Evolutionary conservation across 73 alveolate genomes (phyloP), one percentile per base, ranked within the genome.

Genomic region (Loxodes magnus): DNA sequence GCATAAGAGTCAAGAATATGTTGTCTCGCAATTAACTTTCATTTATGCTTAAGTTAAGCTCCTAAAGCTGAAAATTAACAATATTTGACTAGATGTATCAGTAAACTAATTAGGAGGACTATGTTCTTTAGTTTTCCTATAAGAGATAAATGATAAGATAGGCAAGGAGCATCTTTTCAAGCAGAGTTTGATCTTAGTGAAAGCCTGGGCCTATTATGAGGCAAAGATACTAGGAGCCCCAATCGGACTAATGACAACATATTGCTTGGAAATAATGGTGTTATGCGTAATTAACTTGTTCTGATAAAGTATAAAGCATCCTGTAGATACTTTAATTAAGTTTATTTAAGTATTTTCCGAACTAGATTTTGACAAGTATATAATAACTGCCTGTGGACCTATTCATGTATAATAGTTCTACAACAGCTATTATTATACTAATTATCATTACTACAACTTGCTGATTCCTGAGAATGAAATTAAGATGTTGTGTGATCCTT

Each of bases 201-300:
- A 86, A 64, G 82, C 92, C 16, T 86, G 97, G 94, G 85, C 85
- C 44, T 60, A 71, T 50, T 86, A 81, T 62, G 84, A 86, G 56
- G 79, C 85, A 34, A 43, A 73, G 5, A 44, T 86, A 48, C 56
- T 86, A 21, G 97, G 97, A 14, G 74, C 94, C n/a, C 51, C 55
- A 39, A 63, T 66, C 16, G 89, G 90, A 14, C 74, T 81, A 31
- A 60, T 86, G 64, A 77, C 88, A 16, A 71, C 94, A 17, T 86
- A 86, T 60, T 90, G 92, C 5, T 53, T 86, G 49, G 93, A 86
- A 56, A 77, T 71, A 4, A 57, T 86, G 52, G 73, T 86, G 5
- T 53, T 86, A 7, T 77, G 55, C 63, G 57, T 80, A 57, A 44
- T 86, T 55, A 72, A 81, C 52, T 68, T 56, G 67, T 71, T 54